Evolutionary conservation across 805 yeast species (phyloP), one percentile per base, ranked within the genome.

Genomic region (Cyberlindnera maclurae): DNA sequence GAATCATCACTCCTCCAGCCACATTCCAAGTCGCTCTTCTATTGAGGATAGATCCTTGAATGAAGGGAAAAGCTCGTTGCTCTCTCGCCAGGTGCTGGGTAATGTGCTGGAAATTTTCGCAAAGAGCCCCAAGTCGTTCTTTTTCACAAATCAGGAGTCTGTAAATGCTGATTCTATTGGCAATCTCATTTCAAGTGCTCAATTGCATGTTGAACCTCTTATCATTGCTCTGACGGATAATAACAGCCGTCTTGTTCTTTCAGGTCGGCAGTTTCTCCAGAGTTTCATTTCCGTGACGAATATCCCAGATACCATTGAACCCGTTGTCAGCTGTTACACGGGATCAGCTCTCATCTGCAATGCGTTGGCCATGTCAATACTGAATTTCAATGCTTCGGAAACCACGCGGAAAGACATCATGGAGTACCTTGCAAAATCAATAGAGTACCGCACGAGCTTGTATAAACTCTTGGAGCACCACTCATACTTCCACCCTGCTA

Each of bases 301-400:
- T 32, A 57, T 67, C 2, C 53, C 55, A 22, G 55, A 46, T 15
- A 46, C 56, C 8, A 33, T 55, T 2, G 52, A 57, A 7, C 43
- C 51, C n/a, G 60, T 61, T 2, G 52, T 62, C n/a, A 56, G 60
- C 32, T 58, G 63, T 2, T 63, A 59, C 36, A 55, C 65, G 15
- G 69, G 69, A n/a, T 53, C 65, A 16, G 59, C 62, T 5, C 50
- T 63, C 15, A 52, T 71, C 6, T 51, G 67, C 3, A 64, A 63
- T 29, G 45, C 62, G 4, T 46, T 71, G 26, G 57, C 73, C 0
- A 58, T 59, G n/a, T 55, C 57, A 4, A 43, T 65, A 11, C 50
- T 62, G 26, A 63, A 55, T 39, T 41, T 49, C 26, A 54, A 52
- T 27, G 42, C 63, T 5, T 49, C 54, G 12, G 61, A 53, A 26